Percentiles rank a stretch among this genome's conserved stretches.
Conservation (phyloP, 2,329 filamentous ascomycete genomes). For the Talaromyces sp. region DNA sequence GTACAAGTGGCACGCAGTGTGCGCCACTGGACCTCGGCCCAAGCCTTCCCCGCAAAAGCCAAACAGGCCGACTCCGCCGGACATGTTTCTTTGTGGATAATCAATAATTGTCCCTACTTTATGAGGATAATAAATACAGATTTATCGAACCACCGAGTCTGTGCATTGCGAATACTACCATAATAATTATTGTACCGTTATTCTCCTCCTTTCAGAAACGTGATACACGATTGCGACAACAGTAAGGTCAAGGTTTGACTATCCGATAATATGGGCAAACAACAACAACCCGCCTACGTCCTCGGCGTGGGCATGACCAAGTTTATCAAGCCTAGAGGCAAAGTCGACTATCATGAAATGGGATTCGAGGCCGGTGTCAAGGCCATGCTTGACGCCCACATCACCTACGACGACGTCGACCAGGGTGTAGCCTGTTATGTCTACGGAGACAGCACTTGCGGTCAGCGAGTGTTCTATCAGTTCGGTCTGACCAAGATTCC, state of each 20-base stretch:
- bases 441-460: slow-evolving; percentile 92
- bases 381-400: slow-evolving; percentile 70
- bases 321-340: slow-evolving; percentile 94
- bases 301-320: slow-evolving; percentile 98
- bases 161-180: background rate
- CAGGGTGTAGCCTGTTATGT: slow-evolving; percentile 96
- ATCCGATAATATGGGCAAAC: slow-evolving; percentile 45
- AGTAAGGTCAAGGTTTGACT: background rate
- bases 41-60: slow-evolving; percentile 15
- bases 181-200: background rate
- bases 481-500: slow-evolving; percentile 97
- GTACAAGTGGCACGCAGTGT: too few species aligned
- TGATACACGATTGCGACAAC: background rate
- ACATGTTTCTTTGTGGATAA: background rate
- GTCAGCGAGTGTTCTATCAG: slow-evolving; percentile 96
- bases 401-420: slow-evolving; percentile 95
- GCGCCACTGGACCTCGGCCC: slow-evolving; percentile 6
- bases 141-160: background rate
- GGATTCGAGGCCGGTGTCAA: slow-evolving; percentile 91
- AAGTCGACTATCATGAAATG: slow-evolving; percentile 91
- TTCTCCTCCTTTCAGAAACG: background rate
- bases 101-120: background rate
- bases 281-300: slow-evolving; percentile 67
- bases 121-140: background rate
- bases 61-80: background rate